Evolutionary conservation across 1,284 basidiomycete species (phyloP), one percentile per base, ranked within the genome.

Genomic region (Ustilago xerochloae): DNA sequence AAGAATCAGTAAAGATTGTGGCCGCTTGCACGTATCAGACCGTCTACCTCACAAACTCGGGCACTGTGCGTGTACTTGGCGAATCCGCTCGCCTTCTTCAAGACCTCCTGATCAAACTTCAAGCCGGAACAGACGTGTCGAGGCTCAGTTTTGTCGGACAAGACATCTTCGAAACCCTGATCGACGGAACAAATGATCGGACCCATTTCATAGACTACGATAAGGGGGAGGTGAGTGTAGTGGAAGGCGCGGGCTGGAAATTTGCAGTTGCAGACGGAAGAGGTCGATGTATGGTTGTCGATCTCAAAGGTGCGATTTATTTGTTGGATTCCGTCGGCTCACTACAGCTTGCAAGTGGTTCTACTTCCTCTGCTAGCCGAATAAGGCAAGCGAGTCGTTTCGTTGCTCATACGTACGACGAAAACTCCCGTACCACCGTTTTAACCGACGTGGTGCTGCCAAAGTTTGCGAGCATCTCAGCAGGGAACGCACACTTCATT

Each of bases 401-500:
- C 30, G 0, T 6, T 12, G 51, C 60, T 0, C 32, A 49, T 4
- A 12, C 2, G 2, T 56, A 33, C 33, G 35, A 57, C 9, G 24
- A 47, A 20, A 28, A 12, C 4, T 33, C 22, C 10, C 13, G 10
- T n/a, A 28, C 16, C 45, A n/a, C 28, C 16, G 20, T 30, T 15
- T n/a, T n/a, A 8, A 32, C 9, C 13, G 10, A 29, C 13, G 46
- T 32, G 7, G 8, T 1, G 51, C 48, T 60, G 30, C 61, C 66
- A 0, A 43, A 10, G 15, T 68, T 68, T 41, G 33, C 20, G 13
- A 58, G 39, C 26, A 53, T 72, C 33, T 43, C 60, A 6, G 63
- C 69, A 2, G 69, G 69, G 13, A 58, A 59, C 24, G 53, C 69
- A 28, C 69, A 72, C 47, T 72, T 72, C 33, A 50, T 61, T 3